These are phyloP conservation scores for Metschnikowia lachancei DNA, from an alignment of 805 yeast genomes.

Conservation along the genomic window DNA sequence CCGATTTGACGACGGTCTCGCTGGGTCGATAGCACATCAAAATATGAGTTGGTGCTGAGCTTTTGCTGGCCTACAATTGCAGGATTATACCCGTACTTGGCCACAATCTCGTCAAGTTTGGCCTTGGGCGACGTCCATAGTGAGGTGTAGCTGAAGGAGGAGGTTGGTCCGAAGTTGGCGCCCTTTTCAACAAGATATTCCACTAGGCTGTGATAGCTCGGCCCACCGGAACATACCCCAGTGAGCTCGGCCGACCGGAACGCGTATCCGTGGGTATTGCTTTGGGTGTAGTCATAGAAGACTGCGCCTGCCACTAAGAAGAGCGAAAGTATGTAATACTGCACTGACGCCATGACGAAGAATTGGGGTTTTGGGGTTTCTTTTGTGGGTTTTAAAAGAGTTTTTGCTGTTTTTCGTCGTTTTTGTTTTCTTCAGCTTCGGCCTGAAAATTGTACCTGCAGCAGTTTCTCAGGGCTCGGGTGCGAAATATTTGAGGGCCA, in stretches of 20 bases:
- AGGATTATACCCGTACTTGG: constrained; percentile 16
- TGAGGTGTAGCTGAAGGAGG: neutral
- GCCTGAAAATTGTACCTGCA: no score
- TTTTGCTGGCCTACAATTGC: constrained; percentile 16
- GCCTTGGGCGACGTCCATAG: neutral
- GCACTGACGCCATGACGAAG: neutral
- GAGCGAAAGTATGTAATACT: neutral
- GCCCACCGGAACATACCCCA: no score
- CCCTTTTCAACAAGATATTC: no score
- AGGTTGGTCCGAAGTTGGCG: no score
- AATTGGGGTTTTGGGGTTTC: neutral
- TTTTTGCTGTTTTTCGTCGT: no score
- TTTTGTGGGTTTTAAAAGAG: neutral
- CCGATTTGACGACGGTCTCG: constrained; percentile 43
- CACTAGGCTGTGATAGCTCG: no score
- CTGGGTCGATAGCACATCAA: constrained; percentile 18
- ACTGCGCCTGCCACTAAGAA: neutral
- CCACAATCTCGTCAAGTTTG: neutral
- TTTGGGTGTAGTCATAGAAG: neutral
- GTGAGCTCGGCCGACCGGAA: neutral
- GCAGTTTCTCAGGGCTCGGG: no score
- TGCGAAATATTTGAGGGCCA: no score
- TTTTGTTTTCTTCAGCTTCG: no score
- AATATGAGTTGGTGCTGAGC: constrained; percentile 19
- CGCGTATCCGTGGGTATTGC: neutral